Percentiles rank a stretch among this genome's conserved stretches.
These are phyloP conservation scores for Coprinopsis strossmayeri DNA, from an alignment of 768 basidiomycete species.

Conservation along the genomic window DNA sequence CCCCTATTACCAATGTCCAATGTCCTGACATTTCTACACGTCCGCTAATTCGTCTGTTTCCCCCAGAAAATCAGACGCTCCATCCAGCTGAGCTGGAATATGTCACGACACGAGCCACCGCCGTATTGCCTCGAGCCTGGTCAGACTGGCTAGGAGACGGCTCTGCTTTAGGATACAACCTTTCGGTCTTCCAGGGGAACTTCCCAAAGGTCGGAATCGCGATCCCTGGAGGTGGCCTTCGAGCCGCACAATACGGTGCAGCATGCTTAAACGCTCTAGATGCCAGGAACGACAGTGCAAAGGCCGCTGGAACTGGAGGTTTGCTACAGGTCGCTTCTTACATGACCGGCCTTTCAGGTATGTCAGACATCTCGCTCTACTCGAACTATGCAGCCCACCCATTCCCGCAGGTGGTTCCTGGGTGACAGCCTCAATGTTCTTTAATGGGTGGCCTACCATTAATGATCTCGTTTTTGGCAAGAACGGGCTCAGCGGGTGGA, in stretches of 20 bases:
- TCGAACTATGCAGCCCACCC: background rate
- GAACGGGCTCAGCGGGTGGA: conserved; percentile 42
- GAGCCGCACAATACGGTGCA: conserved; percentile 63
- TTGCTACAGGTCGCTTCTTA: conserved; percentile 68
- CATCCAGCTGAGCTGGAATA: conserved; percentile 44
- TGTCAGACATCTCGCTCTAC: conserved; percentile 12
- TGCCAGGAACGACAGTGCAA: conserved; percentile 51
- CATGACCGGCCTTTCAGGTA: conserved; percentile 60
- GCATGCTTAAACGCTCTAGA: conserved; percentile 54
- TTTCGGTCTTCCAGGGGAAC: conserved; percentile 31
- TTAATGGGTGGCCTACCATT: conserved; percentile 58
- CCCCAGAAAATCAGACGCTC: conserved; percentile 44
- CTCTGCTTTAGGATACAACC: conserved; percentile 44
- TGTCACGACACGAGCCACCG: conserved; percentile 33
- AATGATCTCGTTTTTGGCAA: conserved; percentile 57
- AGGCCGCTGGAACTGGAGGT: conserved; percentile 55
- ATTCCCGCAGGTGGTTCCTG: conserved; percentile 52
- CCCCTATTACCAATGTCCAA: conserved; percentile 38
- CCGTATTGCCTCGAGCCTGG: conserved; percentile 45
- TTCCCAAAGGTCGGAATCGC: conserved; percentile 57
- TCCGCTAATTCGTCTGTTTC: conserved; percentile 45
- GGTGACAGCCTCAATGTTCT: conserved; percentile 54
- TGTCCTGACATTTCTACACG: conserved; percentile 45
- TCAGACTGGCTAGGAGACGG: conserved; percentile 52
- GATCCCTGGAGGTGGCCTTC: conserved; percentile 63